These are phyloP conservation scores for Artemisia argyi DNA, from an alignment of 129 eudicot species.

Conservation along the genomic window DNA sequence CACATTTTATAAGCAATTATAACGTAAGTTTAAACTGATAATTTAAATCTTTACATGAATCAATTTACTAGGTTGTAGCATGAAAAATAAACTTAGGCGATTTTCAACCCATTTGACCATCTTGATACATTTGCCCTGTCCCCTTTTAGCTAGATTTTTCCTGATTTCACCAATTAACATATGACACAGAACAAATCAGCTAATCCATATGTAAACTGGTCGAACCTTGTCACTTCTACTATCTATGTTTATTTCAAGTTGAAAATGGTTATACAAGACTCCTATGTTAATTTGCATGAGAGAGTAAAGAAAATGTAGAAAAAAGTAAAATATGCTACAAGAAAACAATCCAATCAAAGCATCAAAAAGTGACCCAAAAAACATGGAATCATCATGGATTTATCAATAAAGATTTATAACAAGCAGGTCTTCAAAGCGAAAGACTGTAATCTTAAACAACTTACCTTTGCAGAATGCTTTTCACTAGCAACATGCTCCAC, in stretches of 20 bases:
- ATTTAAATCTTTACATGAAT: too few species aligned
- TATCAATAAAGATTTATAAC: neutral
- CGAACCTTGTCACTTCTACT: too few species aligned
- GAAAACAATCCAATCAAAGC: neutral
- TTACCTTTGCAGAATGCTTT: slow-evolving; percentile 48
- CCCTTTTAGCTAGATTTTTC: too few species aligned
- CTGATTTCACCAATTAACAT: too few species aligned
- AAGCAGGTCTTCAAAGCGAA: neutral
- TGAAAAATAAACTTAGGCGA: too few species aligned
- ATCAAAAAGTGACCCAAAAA: neutral
- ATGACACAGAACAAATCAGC: too few species aligned
- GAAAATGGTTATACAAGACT: neutral
- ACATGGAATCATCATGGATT: neutral
- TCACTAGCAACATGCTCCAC: slow-evolving; percentile 36
- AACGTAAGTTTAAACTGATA: too few species aligned
- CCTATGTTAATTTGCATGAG: neutral
- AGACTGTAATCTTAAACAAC: neutral
- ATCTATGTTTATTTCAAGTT: neutral
- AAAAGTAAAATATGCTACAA: neutral
- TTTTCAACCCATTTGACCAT: too few species aligned
- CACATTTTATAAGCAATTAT: neutral
- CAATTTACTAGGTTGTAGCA: too few species aligned
- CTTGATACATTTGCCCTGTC: too few species aligned
- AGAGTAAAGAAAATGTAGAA: neutral
- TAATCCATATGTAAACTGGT: too few species aligned